Conservation (phyloP, 192 early-diverging fungal genomes). For the Paraglomus brasilianum region DNA sequence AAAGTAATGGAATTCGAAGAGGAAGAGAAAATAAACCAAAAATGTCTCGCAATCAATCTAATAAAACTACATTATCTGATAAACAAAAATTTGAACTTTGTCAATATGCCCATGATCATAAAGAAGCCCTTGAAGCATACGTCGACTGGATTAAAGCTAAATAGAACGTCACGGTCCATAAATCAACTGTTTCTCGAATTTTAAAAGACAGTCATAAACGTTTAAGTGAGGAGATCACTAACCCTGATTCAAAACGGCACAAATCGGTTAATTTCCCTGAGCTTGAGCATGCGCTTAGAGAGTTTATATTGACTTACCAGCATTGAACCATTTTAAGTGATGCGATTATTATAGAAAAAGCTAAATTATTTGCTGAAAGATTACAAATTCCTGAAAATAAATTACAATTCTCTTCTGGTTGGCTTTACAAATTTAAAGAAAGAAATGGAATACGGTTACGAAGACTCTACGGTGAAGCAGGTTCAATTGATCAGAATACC, state of each 20-base stretch:
- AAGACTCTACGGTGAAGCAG: conserved; percentile 20
- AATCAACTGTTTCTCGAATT: conserved; percentile 35
- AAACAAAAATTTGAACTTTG: no score
- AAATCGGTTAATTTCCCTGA: conserved; percentile 37
- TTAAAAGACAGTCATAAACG: conserved; percentile 3
- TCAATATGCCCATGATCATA: no score
- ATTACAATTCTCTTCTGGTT: conserved; percentile 38
- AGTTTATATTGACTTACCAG: conserved; percentile 31
- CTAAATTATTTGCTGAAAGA: conserved; percentile 30
- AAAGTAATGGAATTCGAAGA: no score
- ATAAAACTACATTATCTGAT: no score
- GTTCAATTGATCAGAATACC: background rate
- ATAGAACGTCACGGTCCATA: no score
- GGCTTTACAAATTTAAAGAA: conserved; percentile 43
- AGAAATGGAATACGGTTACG: conserved; percentile 33
- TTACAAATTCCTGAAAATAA: conserved; percentile 29
- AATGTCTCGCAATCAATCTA: no score
- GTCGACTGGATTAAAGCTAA: no score
- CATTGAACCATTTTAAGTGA: conserved; percentile 28
- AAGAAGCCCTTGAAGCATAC: no score
- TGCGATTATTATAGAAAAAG: conserved; percentile 31
- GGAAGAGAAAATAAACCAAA: no score
- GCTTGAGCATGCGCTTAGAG: conserved; percentile 32
- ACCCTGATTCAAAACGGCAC: conserved; percentile 36
- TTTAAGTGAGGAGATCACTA: conserved; percentile 29